phyloP scores from a whole-genome alignment of 2,329 filamentous ascomycete species.

The Dactylella cylindrospora region DNA sequence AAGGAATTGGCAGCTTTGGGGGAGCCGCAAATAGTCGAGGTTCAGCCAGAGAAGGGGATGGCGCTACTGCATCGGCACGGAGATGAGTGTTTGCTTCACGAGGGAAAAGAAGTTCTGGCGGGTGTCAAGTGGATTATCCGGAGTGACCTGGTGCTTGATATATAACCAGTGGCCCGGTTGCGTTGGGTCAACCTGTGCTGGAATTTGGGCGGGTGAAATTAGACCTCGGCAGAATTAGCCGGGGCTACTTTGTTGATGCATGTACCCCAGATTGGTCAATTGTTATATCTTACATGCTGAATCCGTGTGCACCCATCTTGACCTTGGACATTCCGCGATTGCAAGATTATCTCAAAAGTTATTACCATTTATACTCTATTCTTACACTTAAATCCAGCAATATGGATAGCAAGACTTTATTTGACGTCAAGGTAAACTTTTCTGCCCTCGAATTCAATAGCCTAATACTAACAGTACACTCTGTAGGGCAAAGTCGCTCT shows the following conservation, averaged over 20 bases:
- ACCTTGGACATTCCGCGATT: too few species aligned
- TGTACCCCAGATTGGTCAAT: too few species aligned
- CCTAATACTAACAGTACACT: constrained; percentile 5
- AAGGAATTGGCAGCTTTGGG: constrained; percentile 48
- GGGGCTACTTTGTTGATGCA: constrained; percentile 6
- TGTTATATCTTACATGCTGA: too few species aligned
- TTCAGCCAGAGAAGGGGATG: constrained; percentile 79
- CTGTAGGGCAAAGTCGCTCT: constrained; percentile 61
- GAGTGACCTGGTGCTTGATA: constrained; percentile 68
- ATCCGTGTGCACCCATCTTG: too few species aligned
- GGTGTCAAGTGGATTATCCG: constrained; percentile 77
- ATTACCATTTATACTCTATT: background rate
- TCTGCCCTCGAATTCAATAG: background rate
- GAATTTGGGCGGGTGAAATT: constrained; percentile 39
- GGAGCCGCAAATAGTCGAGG: constrained; percentile 65
- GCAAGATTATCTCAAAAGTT: too few species aligned
- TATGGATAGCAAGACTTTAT: constrained; percentile 62
- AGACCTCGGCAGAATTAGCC: constrained; percentile 28
- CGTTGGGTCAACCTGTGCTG: too few species aligned
- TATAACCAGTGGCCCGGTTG: constrained; percentile 2
- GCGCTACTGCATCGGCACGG: constrained; percentile 85
- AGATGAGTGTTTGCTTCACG: constrained; percentile 83
- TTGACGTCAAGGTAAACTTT: constrained; percentile 61
- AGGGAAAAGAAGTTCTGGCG: constrained; percentile 78
- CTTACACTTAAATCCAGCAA: constrained; percentile 26